A percentile compares a stretch with the other conserved stretches of the same genome.
These are phyloP conservation scores for Fusarium papillatum DNA, from an alignment of 2,329 filamentous ascomycete species.

Conservation along the genomic window DNA sequence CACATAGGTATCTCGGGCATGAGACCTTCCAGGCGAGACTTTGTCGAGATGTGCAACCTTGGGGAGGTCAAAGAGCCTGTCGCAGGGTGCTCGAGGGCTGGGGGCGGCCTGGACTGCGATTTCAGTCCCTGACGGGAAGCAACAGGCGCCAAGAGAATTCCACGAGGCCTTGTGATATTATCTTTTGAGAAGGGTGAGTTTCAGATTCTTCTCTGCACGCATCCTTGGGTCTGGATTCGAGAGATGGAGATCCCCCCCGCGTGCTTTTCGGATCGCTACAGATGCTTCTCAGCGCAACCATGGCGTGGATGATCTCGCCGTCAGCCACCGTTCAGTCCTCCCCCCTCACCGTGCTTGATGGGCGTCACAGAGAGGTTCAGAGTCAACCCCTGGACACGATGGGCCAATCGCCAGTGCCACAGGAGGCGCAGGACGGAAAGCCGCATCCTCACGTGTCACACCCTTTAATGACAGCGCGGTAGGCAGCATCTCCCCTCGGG, in stretches of 20 bases:
- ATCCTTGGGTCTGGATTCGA: constrained; percentile 28
- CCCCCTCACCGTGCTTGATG: constrained; percentile 16
- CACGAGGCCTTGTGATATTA: constrained; percentile 42
- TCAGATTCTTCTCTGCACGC: constrained; percentile 34
- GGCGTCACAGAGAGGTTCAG: constrained; percentile 26
- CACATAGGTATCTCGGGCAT: constrained; percentile 32
- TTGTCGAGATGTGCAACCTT: constrained; percentile 39
- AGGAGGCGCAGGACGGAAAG: constrained; percentile 25
- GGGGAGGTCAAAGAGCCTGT: constrained; percentile 11
- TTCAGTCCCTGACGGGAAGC: constrained; percentile 37
- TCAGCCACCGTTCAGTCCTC: constrained; percentile 15
- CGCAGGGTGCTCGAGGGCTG: constrained; percentile 13
- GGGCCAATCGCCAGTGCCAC: constrained; percentile 35
- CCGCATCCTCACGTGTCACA: constrained; percentile 30
- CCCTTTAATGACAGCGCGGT: constrained; percentile 43
- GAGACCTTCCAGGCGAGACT: constrained; percentile 35
- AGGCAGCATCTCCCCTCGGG: constrained; percentile 36
- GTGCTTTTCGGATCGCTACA: constrained; percentile 32
- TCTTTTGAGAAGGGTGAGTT: constrained; percentile 18
- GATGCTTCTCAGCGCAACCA: constrained; percentile 6
- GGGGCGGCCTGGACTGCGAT: constrained; percentile 25
- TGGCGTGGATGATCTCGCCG: constrained; percentile 27
- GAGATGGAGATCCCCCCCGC: constrained; percentile 24
- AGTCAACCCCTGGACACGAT: constrained; percentile 17
- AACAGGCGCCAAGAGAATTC: constrained; percentile 36